Evolutionary conservation across 257 asterid species (phyloP).

Genomic region (Nicotiana sylvestris): DNA sequence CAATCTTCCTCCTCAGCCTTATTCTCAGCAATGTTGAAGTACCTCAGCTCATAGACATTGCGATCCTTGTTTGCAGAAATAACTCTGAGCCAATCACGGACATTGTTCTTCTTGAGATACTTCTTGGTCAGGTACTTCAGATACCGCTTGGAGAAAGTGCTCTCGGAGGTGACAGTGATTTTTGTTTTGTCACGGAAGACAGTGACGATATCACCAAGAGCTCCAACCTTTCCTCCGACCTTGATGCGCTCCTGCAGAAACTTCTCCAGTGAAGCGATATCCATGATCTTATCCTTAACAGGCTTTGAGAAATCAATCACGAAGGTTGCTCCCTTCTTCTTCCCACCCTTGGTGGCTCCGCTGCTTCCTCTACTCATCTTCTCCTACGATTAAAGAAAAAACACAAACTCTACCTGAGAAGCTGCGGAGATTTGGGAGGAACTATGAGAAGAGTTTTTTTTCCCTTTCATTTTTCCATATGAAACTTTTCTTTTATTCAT

Average conservation of each 20-base stretch:
- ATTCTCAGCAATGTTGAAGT: conserved; percentile 52
- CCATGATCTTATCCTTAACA: conserved; percentile 50
- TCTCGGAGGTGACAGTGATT: conserved; percentile 37
- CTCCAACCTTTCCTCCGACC: conserved; percentile 48
- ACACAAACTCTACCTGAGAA: conserved; percentile 4
- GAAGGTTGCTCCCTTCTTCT: conserved; percentile 43
- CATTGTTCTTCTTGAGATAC: conserved; percentile 45
- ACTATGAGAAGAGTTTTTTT: neutral
- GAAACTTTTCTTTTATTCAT: no score
- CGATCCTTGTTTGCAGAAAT: conserved; percentile 48
- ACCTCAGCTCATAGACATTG: conserved; percentile 42
- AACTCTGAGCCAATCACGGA: conserved; percentile 50
- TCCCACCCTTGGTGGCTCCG: conserved; percentile 38
- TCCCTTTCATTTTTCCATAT: no score
- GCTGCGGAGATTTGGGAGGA: conserved; percentile 5
- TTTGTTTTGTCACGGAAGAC: conserved; percentile 40
- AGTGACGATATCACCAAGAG: conserved; percentile 41
- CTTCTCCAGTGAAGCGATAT: conserved; percentile 42
- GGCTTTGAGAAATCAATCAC: conserved; percentile 47
- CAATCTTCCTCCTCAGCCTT: conserved; percentile 48
- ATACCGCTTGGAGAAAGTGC: conserved; percentile 43
- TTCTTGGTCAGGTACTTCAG: conserved; percentile 49
- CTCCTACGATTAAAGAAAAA: conserved; percentile 8
- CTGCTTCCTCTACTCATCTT: conserved; percentile 30
- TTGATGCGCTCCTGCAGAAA: conserved; percentile 50